Base-by-base conservation (phyloP, 2,329 filamentous ascomycete genomes). In the Colletotrichum sp. region DNA sequence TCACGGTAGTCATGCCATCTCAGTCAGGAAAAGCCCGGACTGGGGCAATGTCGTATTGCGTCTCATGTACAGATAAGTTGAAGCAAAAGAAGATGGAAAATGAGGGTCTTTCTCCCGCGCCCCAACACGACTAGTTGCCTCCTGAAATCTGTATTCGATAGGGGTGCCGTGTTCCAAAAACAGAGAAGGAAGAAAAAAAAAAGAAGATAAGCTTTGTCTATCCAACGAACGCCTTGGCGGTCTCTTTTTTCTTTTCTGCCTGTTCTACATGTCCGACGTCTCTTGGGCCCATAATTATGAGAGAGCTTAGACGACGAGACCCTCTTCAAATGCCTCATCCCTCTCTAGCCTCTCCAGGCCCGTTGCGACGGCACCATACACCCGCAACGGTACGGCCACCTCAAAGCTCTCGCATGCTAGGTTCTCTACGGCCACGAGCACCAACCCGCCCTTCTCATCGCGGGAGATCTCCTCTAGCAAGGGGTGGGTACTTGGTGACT, bases 361-460 rank as follows among this genome's bases (percentile, higher is more conserved):
- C 68, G 86, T 89, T 74, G 89, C 89, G 43, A 90, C 87, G 21
- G 91, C 90, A 55, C 92, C 92, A 81, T 97, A 98, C 12, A 98
- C 94, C 66, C 92, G 91, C 78, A 98, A 86, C 30, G 96, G 96
- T 61, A 98, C 95, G 38, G 92, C 92, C 61, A 98, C 94, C 84
- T 98, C 96, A 84, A 98, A 98, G 80, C 94, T 97, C 86, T 98
- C 96, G 79, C 95, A 96, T 10, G 92, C 90, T 67, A 98, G 81
- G 77, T 92, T 92, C 85, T 98, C 95, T 66, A 94, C 91, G 0
- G 95, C 94, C 18, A 95, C 94, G 67, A 96, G 87, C 16, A 97
- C 90, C 28, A 90, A 84, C 1, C 93, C 90, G 3, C 95, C 95
- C 56, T 95, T 89, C 78, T 97, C 95, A 81, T 98, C 95, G 66